Conservation (phyloP, 176 grass and related monocot genomes). For the Alopecurus myosuroides region DNA sequence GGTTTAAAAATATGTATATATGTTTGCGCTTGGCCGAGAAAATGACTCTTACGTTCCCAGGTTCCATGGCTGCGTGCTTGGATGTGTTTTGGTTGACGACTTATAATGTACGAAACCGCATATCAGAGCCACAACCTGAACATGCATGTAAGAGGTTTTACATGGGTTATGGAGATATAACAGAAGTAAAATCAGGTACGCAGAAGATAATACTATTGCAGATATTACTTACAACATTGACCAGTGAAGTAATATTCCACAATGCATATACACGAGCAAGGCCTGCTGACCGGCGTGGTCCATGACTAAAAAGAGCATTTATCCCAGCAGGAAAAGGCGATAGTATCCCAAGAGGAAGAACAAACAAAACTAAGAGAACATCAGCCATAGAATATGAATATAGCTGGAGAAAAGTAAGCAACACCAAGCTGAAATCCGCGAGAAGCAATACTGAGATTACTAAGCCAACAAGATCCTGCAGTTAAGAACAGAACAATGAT, state of each 20-base stretch:
- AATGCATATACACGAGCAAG: conserved; percentile 97
- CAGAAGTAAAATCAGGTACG: not conserved
- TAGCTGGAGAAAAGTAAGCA: conserved; percentile 94
- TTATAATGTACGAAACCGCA: conserved; percentile 98
- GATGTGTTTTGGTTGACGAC: conserved; percentile 80
- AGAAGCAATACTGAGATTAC: conserved; percentile 94
- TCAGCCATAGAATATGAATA: conserved; percentile 95
- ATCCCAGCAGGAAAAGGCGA: conserved; percentile 98
- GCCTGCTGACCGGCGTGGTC: conserved; percentile 88
- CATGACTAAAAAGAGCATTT: conserved; percentile 99
- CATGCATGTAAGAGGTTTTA: not conserved
- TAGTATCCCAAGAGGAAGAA: conserved; percentile 97
- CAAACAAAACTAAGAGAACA: conserved; percentile 90
- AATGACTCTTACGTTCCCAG: conserved; percentile 80
- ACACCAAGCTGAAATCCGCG: conserved; percentile 92
- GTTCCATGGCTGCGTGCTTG: conserved; percentile 80
- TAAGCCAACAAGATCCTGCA: conserved; percentile 99
- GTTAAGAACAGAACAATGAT: conserved; percentile 29
- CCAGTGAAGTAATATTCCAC: conserved; percentile 97
- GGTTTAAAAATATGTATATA: not conserved
- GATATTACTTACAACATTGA: conserved; percentile 87
- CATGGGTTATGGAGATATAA: conserved; percentile 1
- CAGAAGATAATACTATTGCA: not conserved
- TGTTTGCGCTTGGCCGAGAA: not conserved
- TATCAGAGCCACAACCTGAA: conserved; percentile 83